Conservation (phyloP, 225 moss, liverwort and hornwort species). For the Thuidium tamariscinum region DNA sequence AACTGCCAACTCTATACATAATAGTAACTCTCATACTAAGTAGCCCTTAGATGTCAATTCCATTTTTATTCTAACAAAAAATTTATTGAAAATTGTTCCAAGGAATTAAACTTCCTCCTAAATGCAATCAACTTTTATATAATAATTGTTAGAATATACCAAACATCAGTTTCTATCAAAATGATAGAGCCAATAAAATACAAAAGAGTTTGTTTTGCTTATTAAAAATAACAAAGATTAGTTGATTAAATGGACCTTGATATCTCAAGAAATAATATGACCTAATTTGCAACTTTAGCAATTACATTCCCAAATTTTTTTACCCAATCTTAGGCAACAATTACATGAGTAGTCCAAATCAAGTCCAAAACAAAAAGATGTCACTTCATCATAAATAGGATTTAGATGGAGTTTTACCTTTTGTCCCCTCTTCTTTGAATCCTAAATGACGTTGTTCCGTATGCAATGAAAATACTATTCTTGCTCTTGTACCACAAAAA, state of each 20-base stretch:
- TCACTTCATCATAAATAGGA: neutral
- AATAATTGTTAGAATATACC: too few relatives aligned
- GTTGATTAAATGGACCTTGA: neutral
- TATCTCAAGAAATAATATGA: too few relatives aligned
- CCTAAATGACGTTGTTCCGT: neutral
- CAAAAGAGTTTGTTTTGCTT: neutral
- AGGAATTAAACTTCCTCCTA: too few relatives aligned
- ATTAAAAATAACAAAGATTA: neutral
- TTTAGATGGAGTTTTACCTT: fast-evolving
- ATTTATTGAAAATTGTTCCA: too few relatives aligned
- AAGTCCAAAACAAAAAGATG: neutral
- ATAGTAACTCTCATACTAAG: too few relatives aligned
- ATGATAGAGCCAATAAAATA: neutral
- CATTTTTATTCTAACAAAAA: too few relatives aligned
- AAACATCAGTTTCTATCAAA: too few relatives aligned
- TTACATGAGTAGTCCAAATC: neutral
- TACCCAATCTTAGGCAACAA: neutral
- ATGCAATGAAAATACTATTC: neutral
- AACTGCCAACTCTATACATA: too few relatives aligned
- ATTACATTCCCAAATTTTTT: neutral
- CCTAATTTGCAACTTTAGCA: neutral
- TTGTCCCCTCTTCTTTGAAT: neutral
- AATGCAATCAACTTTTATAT: too few relatives aligned
- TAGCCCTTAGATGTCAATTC: too few relatives aligned
- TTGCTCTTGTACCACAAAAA: neutral